A percentile compares a stretch with the other conserved stretches of the same genome.
Evolutionary conservation across 73 alveolate species (phyloP).

Genomic region (Paramecium primaurelia): DNA sequence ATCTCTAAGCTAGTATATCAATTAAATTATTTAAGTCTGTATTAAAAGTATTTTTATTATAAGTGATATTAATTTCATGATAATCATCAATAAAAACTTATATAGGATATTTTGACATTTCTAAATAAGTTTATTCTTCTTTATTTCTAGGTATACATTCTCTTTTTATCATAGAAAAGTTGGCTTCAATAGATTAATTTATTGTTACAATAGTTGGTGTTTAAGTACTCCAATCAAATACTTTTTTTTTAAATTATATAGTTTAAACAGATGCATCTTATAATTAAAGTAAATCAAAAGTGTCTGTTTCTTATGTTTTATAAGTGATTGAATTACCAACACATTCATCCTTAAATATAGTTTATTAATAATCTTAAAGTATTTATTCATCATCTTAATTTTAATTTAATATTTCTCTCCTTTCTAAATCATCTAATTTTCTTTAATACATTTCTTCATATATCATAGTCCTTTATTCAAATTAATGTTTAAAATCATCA

Average conservation of each 20-base stretch:
- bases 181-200: slow-evolving; percentile 1
- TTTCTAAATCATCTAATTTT: slow-evolving; percentile 14
- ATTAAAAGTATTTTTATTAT: neutral
- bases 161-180: slow-evolving; percentile 32
- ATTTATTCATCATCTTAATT: neutral
- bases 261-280: neutral
- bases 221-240: neutral
- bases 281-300: neutral
- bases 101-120: slow-evolving; percentile 19
- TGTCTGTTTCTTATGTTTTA: neutral
- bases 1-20: neutral
- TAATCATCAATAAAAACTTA: neutral
- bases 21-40: neutral
- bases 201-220: neutral
- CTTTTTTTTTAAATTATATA: neutral
- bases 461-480: neutral
- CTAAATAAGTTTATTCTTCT: slow-evolving; percentile 24
- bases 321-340: neutral
- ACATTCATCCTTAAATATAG: slow-evolving; percentile 16
- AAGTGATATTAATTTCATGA: neutral
- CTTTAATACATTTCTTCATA: slow-evolving; percentile 29
- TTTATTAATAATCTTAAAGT: neutral
- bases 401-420: neutral
- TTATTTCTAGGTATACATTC: slow-evolving; percentile 38
- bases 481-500: slow-evolving; percentile 28